Evolutionary conservation across 306 rosid genomes (phyloP).

Genomic region (Citrullus mucosospermus): DNA sequence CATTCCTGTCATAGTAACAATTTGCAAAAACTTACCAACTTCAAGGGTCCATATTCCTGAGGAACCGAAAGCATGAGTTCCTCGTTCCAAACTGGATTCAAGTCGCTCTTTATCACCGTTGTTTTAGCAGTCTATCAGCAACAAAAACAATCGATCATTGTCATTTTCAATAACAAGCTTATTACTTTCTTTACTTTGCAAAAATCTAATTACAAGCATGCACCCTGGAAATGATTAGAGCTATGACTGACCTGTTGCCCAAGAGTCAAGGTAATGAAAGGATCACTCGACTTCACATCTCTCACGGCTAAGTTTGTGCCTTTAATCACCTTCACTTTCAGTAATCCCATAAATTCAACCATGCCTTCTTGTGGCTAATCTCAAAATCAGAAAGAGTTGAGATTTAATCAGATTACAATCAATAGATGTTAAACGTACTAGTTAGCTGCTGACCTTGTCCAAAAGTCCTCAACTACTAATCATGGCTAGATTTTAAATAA

Average conservation of each 20-base stretch:
- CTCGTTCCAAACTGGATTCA: slow-evolving; percentile 98
- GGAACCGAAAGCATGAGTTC: slow-evolving; percentile 96
- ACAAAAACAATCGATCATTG: slow-evolving; percentile 8
- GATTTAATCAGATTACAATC: background rate
- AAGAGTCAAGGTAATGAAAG: slow-evolving; percentile 71
- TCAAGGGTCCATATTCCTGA: slow-evolving; percentile 49
- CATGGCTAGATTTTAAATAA: background rate
- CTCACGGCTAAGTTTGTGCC: slow-evolving; percentile 85
- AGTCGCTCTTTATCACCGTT: slow-evolving; percentile 41
- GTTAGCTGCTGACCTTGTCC: background rate
- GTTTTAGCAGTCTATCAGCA: slow-evolving; percentile 57
- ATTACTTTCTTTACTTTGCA: background rate
- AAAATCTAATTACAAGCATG: background rate
- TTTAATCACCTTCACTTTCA: slow-evolving; percentile 78
- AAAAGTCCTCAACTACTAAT: background rate
- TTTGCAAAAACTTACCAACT: slow-evolving; percentile 44
- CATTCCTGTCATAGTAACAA: background rate
- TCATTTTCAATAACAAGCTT: background rate
- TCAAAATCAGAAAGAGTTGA: slow-evolving; percentile 22
- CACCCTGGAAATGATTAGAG: background rate
- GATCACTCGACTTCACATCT: slow-evolving; percentile 92
- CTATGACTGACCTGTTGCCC: slow-evolving; percentile 71
- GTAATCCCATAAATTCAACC: slow-evolving; percentile 86
- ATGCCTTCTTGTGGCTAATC: slow-evolving; percentile 64
- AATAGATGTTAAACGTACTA: background rate